Evolutionary conservation across 345 rosid species (phyloP), one percentile per base, ranked within the genome.

Genomic region (Gossypioides kirkii): DNA sequence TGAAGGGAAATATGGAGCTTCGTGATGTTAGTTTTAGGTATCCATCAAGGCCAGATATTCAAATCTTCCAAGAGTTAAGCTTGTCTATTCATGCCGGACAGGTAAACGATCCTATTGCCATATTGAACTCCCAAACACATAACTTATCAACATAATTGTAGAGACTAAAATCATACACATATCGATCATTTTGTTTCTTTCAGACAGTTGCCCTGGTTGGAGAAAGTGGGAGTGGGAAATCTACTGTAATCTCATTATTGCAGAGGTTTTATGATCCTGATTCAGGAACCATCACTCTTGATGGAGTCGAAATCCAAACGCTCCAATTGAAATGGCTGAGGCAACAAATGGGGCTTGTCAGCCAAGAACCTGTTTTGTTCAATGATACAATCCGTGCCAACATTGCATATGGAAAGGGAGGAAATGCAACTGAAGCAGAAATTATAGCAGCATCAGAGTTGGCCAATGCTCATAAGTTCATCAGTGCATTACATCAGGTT

Each of bases 171-270:
- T 47, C 42, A n/a, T 60, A 20, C 58, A 46, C 50, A 52, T 60
- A 43, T 50, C 28, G 28, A 58, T 58, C 32, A 11, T 58, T 58
- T 58, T 8, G 16, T 54, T 55, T 50, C 12, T 79, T 73, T 45
- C 87, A 93, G 97, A 87, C 91, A 26, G 84, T 91, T 59, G 97
- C 98, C 74, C 67, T 91, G 71, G 98, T 93, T 45, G 97, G 95
- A 77, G 98, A 91, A 74, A 93, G 97, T 45, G 97, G 98, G 14
- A 77, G 97, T 14, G 98, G 97, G 3, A 93, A 93, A 81, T 93
- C 97, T 1, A 89, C 97, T 0, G 93, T 88, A 47, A 83, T 89
- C 6, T 76, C 98, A 0, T 69, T 91, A 77, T 20, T 93, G 82
- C 97, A 89, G 69, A 80, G 98, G 54, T 93, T 91, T 73, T 91